Evolutionary conservation across 495 filamentous ascomycete genomes (phyloP), one percentile per base, ranked within the genome.

Genomic region (Glonium stellatum): DNA sequence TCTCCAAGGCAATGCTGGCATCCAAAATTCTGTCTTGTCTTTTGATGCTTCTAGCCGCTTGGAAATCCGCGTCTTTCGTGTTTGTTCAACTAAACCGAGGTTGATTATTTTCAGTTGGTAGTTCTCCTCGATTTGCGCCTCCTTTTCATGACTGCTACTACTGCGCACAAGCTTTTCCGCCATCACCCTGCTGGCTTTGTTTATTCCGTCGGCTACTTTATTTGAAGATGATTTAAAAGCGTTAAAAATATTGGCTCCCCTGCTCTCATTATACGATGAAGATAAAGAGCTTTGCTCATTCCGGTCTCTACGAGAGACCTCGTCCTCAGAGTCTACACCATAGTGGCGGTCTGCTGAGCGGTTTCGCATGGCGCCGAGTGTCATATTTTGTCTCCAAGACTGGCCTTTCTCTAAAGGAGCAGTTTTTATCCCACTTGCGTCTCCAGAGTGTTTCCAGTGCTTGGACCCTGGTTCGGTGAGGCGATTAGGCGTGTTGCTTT

Each of bases 21-120:
- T 93, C 91, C 91, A 96, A 68, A 92, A 96, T 67, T 95, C 91
- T 0, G 91, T 96, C 79, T 96, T 96, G 67, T 96, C 91, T 47
- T 83, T 78, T 15, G 88, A 95, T 57, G 87, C 81, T 67, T 90
- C 88, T 15, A 96, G 75, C 53, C 84, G 81, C 72, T 89, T 92
- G 2, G 89, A 90, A 66, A 96, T 96, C 37, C 91, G 79, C 0
- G 91, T 95, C 50, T 82, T 73, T n/a, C 90, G 80, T 5, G 90
- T 89, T 71, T 96, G 91, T 62, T 95, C 84, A 41, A 92, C 77
- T 27, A 96, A 77, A 0, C 89, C 88, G 15, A 87, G 73, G 64
- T 89, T 90, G 69, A 96, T 89, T 47, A 92, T 81, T 49, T 84
- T 85, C 63, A 85, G 78, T 42, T 86, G 78, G 64, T 95, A 95